A percentile compares a stretch with the other conserved stretches of the same genome.
These are phyloP conservation scores for Thozetella sp. DNA, from an alignment of 495 filamentous ascomycete species.

Conservation along the genomic window DNA sequence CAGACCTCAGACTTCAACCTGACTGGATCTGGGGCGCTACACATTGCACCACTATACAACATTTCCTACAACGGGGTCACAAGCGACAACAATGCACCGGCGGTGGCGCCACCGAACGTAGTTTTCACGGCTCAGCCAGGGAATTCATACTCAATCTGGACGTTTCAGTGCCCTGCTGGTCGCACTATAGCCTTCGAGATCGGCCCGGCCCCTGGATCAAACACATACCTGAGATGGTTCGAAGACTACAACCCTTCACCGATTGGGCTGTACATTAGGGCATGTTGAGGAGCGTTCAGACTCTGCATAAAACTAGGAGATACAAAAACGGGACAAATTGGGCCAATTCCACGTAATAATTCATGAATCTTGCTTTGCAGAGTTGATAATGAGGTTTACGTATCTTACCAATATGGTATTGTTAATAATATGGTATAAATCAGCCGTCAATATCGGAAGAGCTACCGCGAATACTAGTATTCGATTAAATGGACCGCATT, in stretches of 20 bases:
- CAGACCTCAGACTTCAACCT: conserved; percentile 58
- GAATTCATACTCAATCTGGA: conserved; percentile 56
- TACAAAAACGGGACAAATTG: too few species aligned
- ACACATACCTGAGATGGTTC: conserved; percentile 61
- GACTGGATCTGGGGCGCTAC: conserved; percentile 57
- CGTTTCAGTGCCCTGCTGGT: conserved; percentile 58
- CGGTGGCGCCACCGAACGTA: conserved; percentile 44
- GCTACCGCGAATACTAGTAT: too few species aligned
- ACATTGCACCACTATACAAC: conserved; percentile 47
- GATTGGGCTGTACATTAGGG: conserved; percentile 61
- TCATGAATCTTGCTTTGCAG: too few species aligned
- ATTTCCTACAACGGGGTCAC: conserved; percentile 43
- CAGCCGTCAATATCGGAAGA: too few species aligned
- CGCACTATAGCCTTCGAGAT: conserved; percentile 52
- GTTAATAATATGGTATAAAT: too few species aligned
- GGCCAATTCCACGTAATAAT: too few species aligned
- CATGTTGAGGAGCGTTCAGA: conserved; percentile 35
- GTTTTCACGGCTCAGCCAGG: conserved; percentile 52
- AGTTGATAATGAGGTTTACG: too few species aligned
- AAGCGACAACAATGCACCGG: conserved; percentile 51
- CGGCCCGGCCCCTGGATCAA: conserved; percentile 27
- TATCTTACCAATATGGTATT: too few species aligned
- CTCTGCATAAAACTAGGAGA: too few species aligned
- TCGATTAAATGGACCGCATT: too few species aligned
- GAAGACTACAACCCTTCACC: conserved; percentile 64